Base-by-base conservation (phyloP, 2,329 filamentous ascomycete species). In the Pestalotiopsis sp. region DNA sequence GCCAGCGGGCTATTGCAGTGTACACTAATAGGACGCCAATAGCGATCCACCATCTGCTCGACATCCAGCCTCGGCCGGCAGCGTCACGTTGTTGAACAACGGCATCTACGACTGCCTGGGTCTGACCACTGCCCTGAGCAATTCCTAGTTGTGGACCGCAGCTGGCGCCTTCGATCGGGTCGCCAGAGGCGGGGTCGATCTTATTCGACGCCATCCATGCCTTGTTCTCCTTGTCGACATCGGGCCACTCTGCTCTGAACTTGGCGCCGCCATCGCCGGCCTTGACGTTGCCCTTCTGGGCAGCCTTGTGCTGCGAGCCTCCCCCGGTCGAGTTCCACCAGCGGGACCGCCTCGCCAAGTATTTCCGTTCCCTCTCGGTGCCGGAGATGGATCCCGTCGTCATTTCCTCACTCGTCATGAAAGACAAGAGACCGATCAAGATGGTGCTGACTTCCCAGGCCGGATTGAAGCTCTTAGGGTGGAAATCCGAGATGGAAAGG, bases 391-490 rank as follows among this genome's bases (percentile, higher is more conserved):
- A 95, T 2, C 96, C 96, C 0, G 96, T 98, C 0, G 96, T 99
- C 92, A 98, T 98, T 84, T 99, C 96, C 78, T 99, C 95, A 73
- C 93, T 94, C 2, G 95, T 98, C 96, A 99, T 99, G 82, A 99
- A 99, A 52, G 93, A 97, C 71, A 98, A 85, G 36, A 99, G 88
- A 11, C 96, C 96, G 67, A 97, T 97, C 17, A 99, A 85, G 72
- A 99, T 99, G 0, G 96, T 99, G 67, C 92, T 95, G 7, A 99
- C 96, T 78, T 97, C 95, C 96, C 96, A 99, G 1, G 96, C 95
- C 2, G 96, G 96, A 79, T 99, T 99, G 85, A 98, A 99, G 36
- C 92, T 95, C 81, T 97, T 97, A 4, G 96, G 96, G 79, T 99
- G 96, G 82, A 98, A 99, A 79, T 99, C 96, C 75, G 92, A 95